Evolutionary conservation across 306 rosid genomes (phyloP).

Genomic region (Prunus salicina): DNA sequence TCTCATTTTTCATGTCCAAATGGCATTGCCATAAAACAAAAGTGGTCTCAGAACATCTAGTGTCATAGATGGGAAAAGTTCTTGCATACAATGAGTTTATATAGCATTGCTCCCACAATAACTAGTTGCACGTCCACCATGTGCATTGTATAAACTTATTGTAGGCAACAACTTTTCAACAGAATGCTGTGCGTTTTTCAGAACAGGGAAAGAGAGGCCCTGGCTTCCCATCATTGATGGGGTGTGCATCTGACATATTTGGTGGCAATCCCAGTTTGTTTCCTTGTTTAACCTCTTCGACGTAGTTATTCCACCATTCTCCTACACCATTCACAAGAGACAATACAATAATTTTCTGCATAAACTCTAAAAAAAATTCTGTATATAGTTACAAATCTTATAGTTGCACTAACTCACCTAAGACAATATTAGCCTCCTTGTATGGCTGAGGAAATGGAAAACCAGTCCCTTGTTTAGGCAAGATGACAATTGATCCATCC

Average conservation of each 20-base stretch:
- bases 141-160: neutral
- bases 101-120: too few species aligned
- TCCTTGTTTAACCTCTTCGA: slow-evolving; percentile 34
- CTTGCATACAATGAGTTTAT: neutral
- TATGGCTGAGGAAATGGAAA: slow-evolving; percentile 37
- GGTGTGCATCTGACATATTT: slow-evolving; percentile 34
- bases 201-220: slow-evolving; percentile 36
- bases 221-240: slow-evolving; percentile 32
- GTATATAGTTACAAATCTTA: neutral
- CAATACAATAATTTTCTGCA: neutral
- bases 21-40: too few species aligned
- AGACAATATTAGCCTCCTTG: slow-evolving; percentile 20
- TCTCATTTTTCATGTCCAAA: neutral
- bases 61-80: neutral
- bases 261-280: slow-evolving; percentile 37
- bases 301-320: slow-evolving; percentile 22
- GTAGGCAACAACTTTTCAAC: neutral
- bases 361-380: neutral
- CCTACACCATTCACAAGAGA: neutral
- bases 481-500: slow-evolving; percentile 25
- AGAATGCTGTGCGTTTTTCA: slow-evolving; percentile 14
- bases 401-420: slow-evolving; percentile 17
- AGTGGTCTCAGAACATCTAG: neutral
- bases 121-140: neutral
- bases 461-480: slow-evolving; percentile 21